These are phyloP conservation scores for Ceratobasidium sp. DNA, from an alignment of 1,284 basidiomycete species.

Conservation along the genomic window DNA sequence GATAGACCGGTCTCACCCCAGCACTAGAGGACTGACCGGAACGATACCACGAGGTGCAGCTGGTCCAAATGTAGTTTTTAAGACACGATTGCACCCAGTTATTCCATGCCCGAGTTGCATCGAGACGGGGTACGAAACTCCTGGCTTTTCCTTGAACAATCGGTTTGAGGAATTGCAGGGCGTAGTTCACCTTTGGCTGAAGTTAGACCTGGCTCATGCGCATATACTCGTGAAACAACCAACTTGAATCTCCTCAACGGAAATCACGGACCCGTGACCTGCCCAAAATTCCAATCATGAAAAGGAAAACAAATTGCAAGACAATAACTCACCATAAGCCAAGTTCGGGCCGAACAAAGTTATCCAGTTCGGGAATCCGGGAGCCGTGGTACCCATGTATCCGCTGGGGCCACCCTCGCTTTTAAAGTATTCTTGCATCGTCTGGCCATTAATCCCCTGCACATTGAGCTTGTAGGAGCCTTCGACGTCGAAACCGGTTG, in stretches of 20 bases:
- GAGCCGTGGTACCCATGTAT: constrained; percentile 65
- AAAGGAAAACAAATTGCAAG: neutral
- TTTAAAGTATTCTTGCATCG: constrained; percentile 62
- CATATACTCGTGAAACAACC: too few relatives aligned
- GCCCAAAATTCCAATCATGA: neutral
- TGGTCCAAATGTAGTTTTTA: neutral
- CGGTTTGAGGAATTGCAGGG: constrained; percentile 25
- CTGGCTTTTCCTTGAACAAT: constrained; percentile 19
- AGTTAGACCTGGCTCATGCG: too few relatives aligned
- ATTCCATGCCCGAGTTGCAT: constrained; percentile 12
- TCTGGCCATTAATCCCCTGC: constrained; percentile 54
- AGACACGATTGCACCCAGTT: constrained; percentile 9
- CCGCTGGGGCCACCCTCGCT: constrained; percentile 64
- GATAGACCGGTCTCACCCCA: too few relatives aligned
- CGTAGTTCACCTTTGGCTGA: constrained; percentile 42
- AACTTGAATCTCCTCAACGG: constrained; percentile 30
- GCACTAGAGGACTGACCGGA: constrained; percentile 7
- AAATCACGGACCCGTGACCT: constrained; percentile 22
- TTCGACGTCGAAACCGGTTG: constrained; percentile 47
- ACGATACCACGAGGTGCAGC: constrained; percentile 19
- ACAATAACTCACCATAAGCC: too few relatives aligned
- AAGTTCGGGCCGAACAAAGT: constrained; percentile 62
- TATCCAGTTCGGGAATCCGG: constrained; percentile 68
- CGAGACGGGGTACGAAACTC: constrained; percentile 1
- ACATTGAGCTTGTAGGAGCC: constrained; percentile 17